Conservation (phyloP, 2,329 filamentous ascomycete species). For the Coniella lustricola region DNA sequence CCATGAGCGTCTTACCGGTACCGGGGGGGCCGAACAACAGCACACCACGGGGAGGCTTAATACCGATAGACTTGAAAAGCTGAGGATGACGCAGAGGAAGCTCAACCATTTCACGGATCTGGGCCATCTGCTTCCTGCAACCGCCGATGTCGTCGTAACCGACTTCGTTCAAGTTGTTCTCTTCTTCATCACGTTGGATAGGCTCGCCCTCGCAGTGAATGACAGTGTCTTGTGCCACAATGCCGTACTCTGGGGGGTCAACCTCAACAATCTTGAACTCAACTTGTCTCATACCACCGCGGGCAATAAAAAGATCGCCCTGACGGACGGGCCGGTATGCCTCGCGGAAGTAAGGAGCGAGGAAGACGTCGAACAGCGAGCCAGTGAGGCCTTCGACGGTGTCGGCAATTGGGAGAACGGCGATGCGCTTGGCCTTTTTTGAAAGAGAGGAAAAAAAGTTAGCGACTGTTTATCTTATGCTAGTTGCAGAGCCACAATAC, state of each 20-base stretch:
- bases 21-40: constrained; percentile 93
- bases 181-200: constrained; percentile 96
- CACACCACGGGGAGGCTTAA: constrained; percentile 97
- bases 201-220: constrained; percentile 97
- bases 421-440: constrained; percentile 97
- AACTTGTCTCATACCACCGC: constrained; percentile 97
- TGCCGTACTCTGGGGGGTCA: constrained; percentile 95
- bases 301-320: constrained; percentile 94
- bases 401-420: constrained; percentile 94
- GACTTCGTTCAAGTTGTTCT: constrained; percentile 98
- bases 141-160: constrained; percentile 99
- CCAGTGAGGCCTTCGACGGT: constrained; percentile 96
- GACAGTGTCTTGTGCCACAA: constrained; percentile 96
- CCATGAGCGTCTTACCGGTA: constrained; percentile 99
- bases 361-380: constrained; percentile 97
- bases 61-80: constrained; percentile 99
- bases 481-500: constrained; percentile 31
- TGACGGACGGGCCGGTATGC: constrained; percentile 95
- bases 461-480: constrained; percentile 15
- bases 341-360: constrained; percentile 98
- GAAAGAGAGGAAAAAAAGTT: constrained; percentile 19
- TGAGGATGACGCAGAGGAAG: constrained; percentile 93
- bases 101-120: constrained; percentile 98
- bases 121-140: constrained; percentile 99
- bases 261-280: constrained; percentile 99